Conservation (phyloP, 2,329 filamentous ascomycete species). For the Aspergillus sp. region DNA sequence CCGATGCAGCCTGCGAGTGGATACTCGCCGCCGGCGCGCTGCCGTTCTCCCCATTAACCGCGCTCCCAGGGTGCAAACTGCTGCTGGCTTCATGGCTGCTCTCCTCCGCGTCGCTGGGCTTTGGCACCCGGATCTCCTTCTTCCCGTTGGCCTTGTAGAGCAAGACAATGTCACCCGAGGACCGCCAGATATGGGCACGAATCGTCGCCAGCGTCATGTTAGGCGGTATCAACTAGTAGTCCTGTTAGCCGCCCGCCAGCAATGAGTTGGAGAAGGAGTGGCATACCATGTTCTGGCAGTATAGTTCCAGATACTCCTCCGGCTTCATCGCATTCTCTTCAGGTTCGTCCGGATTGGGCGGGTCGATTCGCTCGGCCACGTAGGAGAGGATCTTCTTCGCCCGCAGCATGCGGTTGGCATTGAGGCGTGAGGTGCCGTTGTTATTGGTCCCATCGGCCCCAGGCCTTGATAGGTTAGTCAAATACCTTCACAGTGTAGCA, state of each 20-base stretch:
- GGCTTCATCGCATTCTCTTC: constrained; percentile 58
- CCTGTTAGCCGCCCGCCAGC: too few relatives aligned
- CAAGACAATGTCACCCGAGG: constrained; percentile 82
- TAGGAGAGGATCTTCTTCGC: constrained; percentile 92
- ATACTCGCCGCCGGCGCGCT: constrained; percentile 19
- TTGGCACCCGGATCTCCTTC: constrained; percentile 41
- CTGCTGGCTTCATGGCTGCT: constrained; percentile 6
- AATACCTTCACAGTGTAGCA: too few relatives aligned
- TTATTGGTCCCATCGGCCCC: constrained; percentile 14
- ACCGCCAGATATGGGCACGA: constrained; percentile 86
- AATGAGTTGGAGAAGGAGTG: too few relatives aligned
- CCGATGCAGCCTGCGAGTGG: constrained; percentile 22
- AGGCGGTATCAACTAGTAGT: constrained; percentile 47
- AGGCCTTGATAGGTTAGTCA: constrained; percentile 10
- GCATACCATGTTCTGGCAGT: constrained; percentile 85
- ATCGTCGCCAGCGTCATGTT: constrained; percentile 93
- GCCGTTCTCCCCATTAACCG: constrained; percentile 12
- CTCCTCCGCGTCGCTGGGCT: constrained; percentile 11
- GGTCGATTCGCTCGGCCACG: constrained; percentile 82
- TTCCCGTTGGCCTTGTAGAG: constrained; percentile 89
- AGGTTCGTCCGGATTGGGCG: constrained; percentile 48
- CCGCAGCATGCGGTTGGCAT: constrained; percentile 92
- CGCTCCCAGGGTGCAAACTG: constrained; percentile 5
- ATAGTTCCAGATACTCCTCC: constrained; percentile 89
- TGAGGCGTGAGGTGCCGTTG: constrained; percentile 72